A percentile compares a stretch with the other conserved stretches of the same genome.
Evolutionary conservation across 306 rosid genomes (phyloP).

Genomic region (Coriaria nepalensis): DNA sequence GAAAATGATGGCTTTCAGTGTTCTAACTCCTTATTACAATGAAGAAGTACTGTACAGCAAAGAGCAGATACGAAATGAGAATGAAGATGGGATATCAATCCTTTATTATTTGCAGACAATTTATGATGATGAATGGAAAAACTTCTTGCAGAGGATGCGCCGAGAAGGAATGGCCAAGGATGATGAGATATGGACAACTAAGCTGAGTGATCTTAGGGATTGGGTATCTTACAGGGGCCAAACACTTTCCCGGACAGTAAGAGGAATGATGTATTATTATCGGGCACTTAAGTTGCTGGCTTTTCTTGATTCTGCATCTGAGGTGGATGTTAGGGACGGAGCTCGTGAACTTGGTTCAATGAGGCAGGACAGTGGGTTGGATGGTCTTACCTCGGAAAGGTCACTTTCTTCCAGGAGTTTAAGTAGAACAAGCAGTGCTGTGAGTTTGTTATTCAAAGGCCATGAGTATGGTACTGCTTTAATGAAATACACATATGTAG

Average conservation of each 20-base stretch:
- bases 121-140: conserved; percentile 88
- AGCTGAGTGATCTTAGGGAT: conserved; percentile 73
- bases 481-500: conserved; percentile 87
- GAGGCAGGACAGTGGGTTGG: too few species aligned
- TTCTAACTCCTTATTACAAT: conserved; percentile 78
- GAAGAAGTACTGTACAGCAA: conserved; percentile 70
- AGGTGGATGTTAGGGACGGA: conserved; percentile 87
- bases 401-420: conserved; percentile 35
- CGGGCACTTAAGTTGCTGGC: conserved; percentile 92
- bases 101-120: conserved; percentile 79
- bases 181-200: conserved; percentile 63
- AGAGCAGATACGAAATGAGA: conserved; percentile 77
- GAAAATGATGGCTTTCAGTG: conserved; percentile 98
- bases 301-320: conserved; percentile 90
- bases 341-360: conserved; percentile 49
- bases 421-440: conserved; percentile 58
- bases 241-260: conserved; percentile 73
- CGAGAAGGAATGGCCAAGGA: conserved; percentile 71
- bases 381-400: conserved; percentile 34
- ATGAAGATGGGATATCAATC: conserved; percentile 87
- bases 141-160: conserved; percentile 82
- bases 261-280: conserved; percentile 98
- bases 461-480: conserved; percentile 86
- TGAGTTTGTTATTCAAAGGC: conserved; percentile 63
- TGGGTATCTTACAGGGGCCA: conserved; percentile 98